Evolutionary conservation across 805 yeast genomes (phyloP), one percentile per base, ranked within the genome.

Genomic region (Ogataea polymorpha): DNA sequence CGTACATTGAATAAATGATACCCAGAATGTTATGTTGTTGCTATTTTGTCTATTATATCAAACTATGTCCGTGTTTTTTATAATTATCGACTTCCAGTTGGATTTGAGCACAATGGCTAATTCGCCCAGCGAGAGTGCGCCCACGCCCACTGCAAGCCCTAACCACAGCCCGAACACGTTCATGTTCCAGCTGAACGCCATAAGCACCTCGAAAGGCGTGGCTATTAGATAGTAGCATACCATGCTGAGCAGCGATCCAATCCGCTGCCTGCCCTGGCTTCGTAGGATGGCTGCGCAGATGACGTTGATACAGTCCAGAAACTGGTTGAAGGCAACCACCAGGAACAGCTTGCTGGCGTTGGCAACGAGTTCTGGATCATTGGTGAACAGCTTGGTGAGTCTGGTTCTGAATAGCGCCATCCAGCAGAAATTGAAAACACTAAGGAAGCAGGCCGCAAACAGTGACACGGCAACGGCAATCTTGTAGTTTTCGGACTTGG

Each of bases 241-340:
- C 23, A 75, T 43, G 54, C 73, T 74, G 40, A 74, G 56, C 32
- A 66, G 52, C 1, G 79, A 77, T 1, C 79, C 80, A 29, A 75
- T 69, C 42, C 65, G 64, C 49, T 75, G 80, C 49, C 79, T 55
- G 5, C 80, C 80, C 52, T 75, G 80, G 17, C 80, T 79, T 44
- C 80, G 57, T 45, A 75, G 63, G 4, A 74, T 55, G 0, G 79
- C 78, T 2, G 71, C 72, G 30, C 74, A 61, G 4, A 70, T 53
- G 39, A 77, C 70, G 20, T 74, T 60, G 36, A 73, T 51, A 40
- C 72, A 70, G 46, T 75, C 80, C 44, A 71, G 65, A 29, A 74
- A 59, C 53, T 75, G 80, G 49, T 71, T 73, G 12, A 74, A 40
- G 1, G 75, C 72, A 2, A 73, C 77, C 16, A 75, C 55, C 12